These are phyloP conservation scores for Elaeis oleifera DNA, from an alignment of 202 grass and related monocot species.

Conservation along the genomic window DNA sequence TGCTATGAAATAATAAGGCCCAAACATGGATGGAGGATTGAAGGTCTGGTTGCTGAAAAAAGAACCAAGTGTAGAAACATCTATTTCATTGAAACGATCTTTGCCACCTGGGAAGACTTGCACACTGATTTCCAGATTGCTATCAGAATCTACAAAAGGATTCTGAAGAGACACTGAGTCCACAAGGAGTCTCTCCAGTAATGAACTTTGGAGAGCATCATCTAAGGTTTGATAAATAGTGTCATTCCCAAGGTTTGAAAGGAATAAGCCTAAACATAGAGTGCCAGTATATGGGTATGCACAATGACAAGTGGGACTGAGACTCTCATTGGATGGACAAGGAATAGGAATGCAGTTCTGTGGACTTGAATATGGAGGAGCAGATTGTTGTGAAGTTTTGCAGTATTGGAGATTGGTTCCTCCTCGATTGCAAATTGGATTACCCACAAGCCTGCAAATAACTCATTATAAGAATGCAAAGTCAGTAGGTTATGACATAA, in stretches of 20 bases:
- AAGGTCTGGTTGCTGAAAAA: conserved; percentile 73
- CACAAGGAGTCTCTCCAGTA: conserved; percentile 11
- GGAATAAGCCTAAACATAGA: conserved; percentile 55
- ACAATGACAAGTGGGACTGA: conserved; percentile 60
- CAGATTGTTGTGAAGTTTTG: conserved; percentile 16
- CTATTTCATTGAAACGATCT: conserved; percentile 30
- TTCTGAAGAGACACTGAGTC: conserved; percentile 47
- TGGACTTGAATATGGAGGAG: conserved; percentile 30
- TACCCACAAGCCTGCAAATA: conserved; percentile 48
- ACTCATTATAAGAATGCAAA: neutral
- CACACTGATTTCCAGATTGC: conserved; percentile 45
- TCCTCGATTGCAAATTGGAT: conserved; percentile 39
- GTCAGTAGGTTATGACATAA: neutral
- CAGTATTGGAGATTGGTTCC: conserved; percentile 27
- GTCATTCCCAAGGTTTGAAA: conserved; percentile 49
- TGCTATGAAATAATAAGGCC: conserved; percentile 57
- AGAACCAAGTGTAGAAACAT: conserved; percentile 38
- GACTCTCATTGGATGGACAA: conserved; percentile 31
- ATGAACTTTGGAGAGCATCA: conserved; percentile 23
- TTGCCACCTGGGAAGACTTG: conserved; percentile 51
- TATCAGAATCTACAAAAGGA: conserved; percentile 28
- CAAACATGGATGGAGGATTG: conserved; percentile 29
- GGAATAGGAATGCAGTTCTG: conserved; percentile 28
- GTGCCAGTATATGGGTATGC: conserved; percentile 63
- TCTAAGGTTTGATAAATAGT: conserved; percentile 44